Evolutionary conservation across 805 yeast species (phyloP), one percentile per base, ranked within the genome.

Genomic region (Myxozyma geophila): DNA sequence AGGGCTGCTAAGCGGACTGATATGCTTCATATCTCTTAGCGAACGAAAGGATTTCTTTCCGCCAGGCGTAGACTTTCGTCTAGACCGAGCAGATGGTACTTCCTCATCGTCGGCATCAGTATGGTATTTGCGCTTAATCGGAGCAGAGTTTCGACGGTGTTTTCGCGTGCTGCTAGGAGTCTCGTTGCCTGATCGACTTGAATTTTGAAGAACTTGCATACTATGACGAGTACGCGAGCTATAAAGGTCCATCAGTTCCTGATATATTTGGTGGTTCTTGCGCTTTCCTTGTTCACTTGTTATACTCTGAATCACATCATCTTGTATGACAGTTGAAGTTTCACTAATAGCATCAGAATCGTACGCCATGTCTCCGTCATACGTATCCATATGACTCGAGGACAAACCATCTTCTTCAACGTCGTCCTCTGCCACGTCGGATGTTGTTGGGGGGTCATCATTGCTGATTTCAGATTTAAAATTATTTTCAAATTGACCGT

Each of bases 341-440:
- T 65, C 68, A 44, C 68, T 65, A 13, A 63, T 13, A 7, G 62
- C 64, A 36, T 61, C 67, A 36, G 63, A 55, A 28, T 50, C 54
- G 19, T 49, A 47, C n/a, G 28, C 62, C 8, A 28, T 35, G 43
- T 59, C 63, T 6, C 33, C 51, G 2, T 39, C 50, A 12, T 47
- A 28, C 28, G 28, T 52, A 28, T 52, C 44, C 23, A 17, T 35
- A n/a, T 53, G 39, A 36, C 17, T 35, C 9, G 39, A 12, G 39
- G 40, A 21, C 1, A n/a, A 7, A 3, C 12, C 44, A 7, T 19
- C 21, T 17, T 43, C 49, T 1, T 47, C 63, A 21, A 13, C 23
- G 13, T 36, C 47, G 10, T 15, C 33, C 9, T 33, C 54, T 15
- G 48, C 47, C 13, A 12, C 17, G 7, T 19, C 44, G 2, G 54